Conservation (phyloP, 805 yeast genomes). For the Ogataea minuta region DNA sequence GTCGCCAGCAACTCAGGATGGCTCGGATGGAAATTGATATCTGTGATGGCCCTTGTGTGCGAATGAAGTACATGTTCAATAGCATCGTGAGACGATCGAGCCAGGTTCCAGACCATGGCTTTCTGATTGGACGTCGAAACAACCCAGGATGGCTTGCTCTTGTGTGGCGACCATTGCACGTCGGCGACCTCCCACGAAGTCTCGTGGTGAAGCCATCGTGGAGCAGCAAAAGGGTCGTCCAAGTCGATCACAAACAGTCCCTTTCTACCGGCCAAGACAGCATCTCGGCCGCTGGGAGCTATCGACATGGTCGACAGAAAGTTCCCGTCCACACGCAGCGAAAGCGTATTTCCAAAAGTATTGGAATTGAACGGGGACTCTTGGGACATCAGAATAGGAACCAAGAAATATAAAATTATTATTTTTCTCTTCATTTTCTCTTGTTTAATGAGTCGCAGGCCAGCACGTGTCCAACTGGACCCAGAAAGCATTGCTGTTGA, state of each 20-base stretch:
- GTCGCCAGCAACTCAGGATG: slow-evolving; percentile 89
- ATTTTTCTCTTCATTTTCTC: not conserved
- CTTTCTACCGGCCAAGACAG: slow-evolving; percentile 79
- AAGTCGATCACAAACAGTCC: slow-evolving; percentile 90
- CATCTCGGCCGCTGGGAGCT: slow-evolving; percentile 89
- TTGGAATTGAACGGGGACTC: slow-evolving; percentile 40
- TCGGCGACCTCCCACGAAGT: slow-evolving; percentile 99
- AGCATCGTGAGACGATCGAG: slow-evolving; percentile 60
- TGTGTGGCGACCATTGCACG: slow-evolving; percentile 97
- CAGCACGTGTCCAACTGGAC: slow-evolving; percentile 76
- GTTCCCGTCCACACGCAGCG: slow-evolving; percentile 88
- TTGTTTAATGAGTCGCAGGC: slow-evolving; percentile 24
- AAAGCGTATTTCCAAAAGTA: slow-evolving; percentile 78
- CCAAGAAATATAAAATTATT: not conserved
- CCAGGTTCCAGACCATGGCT: slow-evolving; percentile 91
- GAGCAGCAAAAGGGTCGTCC: slow-evolving; percentile 93
- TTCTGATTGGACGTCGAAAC: slow-evolving; percentile 93
- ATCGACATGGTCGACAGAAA: slow-evolving; percentile 80
- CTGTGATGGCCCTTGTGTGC: slow-evolving; percentile 92
- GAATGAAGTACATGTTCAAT: slow-evolving; percentile 85
- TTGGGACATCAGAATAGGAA: slow-evolving; percentile 1
- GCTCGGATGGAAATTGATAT: slow-evolving; percentile 85
- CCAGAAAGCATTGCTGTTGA: slow-evolving; percentile 54
- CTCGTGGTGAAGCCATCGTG: slow-evolving; percentile 87
- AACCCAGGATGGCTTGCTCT: slow-evolving; percentile 82